Base-by-base conservation (phyloP, 2,329 filamentous ascomycete species). In the Bretziella fagacearum region DNA sequence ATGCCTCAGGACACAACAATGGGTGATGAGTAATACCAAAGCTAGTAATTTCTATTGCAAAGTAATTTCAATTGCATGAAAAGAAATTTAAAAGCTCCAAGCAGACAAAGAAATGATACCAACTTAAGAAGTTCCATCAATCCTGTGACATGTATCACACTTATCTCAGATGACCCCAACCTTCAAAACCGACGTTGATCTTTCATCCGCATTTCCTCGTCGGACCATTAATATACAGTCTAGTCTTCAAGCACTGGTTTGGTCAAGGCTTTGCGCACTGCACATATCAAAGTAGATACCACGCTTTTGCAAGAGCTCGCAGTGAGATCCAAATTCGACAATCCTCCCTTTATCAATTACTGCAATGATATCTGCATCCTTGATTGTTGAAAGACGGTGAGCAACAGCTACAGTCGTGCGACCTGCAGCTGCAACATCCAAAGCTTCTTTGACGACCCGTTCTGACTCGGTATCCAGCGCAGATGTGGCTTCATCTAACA, bases 401-500 rank as follows among this genome's bases (percentile, higher is more conserved):
- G 79, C 78, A 1, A 83, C 76, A 3, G 77, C 74, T 7, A 83
- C 64, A 0, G 76, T 80, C 0, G 77, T 68, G 44, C 59, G 59
- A 49, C 52, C 66, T 58, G 53, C 49, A 15, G 51, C 48, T 0
- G 62, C 62, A 20, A 54, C 44, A 56, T 79, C 71, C 17, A 84
- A 64, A 0, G 77, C 77, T 3, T 63, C 64, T 56, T 83, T 78
- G 7, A 84, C 75, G 1, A 78, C 62, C 52, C 70, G 71, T 57
- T 84, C 80, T 0, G 71, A 76, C 54, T 79, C 71, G 0, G 75
- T 76, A 53, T 84, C 79, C 0, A 84, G 64, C 0, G 65, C 65
- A 17, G 62, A 65, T 0, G 81, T 86, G 1, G 81, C 81, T 60
- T 86, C 81, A 54, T 86, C 81, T 0, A 86, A 64, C 4, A 86